These are phyloP conservation scores for Tetrastigma voinierianum DNA, from an alignment of 164 flowering plant genomes.

Conservation along the genomic window DNA sequence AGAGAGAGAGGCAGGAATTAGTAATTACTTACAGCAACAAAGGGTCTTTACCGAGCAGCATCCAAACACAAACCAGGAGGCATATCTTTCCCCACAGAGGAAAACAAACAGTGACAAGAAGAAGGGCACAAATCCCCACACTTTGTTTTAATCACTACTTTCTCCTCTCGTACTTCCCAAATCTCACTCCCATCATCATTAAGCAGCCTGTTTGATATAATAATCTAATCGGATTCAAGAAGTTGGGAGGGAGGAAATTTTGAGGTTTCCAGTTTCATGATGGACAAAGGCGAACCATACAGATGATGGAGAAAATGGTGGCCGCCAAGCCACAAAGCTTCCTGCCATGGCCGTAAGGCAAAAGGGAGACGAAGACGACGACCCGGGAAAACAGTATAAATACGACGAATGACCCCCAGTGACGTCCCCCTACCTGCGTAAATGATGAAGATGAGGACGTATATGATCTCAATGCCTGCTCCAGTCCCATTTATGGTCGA, in stretches of 20 bases:
- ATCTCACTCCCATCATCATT: too few species aligned
- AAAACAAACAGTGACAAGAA: conserved; percentile 59
- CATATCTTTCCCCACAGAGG: conserved; percentile 63
- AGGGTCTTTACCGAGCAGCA: conserved; percentile 58
- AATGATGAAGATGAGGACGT: conserved; percentile 64
- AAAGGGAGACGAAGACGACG: conserved; percentile 62
- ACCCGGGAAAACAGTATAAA: conserved; percentile 37
- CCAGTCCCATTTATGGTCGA: conserved; percentile 85
- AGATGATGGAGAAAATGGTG: conserved; percentile 77
- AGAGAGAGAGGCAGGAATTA: too few species aligned
- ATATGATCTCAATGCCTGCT: conserved; percentile 62
- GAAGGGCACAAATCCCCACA: conserved; percentile 76
- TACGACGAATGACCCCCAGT: conserved; percentile 43
- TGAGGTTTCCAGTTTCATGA: conserved; percentile 94
- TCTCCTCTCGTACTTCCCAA: too few species aligned
- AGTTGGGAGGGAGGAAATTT: too few species aligned
- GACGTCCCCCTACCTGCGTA: conserved; percentile 69
- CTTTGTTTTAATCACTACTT: conserved; percentile 57
- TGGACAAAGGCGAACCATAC: conserved; percentile 82
- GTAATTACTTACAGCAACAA: conserved; percentile 61
- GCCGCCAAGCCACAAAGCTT: conserved; percentile 84
- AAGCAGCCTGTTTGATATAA: too few species aligned
- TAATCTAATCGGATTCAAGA: too few species aligned
- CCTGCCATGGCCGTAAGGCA: conserved; percentile 64
- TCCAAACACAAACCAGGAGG: conserved; percentile 67